A percentile compares a stretch with the other conserved stretches of the same genome.
Conservation (phyloP, 148 eudicot genomes). For the Camellia lanceoleosa region DNA sequence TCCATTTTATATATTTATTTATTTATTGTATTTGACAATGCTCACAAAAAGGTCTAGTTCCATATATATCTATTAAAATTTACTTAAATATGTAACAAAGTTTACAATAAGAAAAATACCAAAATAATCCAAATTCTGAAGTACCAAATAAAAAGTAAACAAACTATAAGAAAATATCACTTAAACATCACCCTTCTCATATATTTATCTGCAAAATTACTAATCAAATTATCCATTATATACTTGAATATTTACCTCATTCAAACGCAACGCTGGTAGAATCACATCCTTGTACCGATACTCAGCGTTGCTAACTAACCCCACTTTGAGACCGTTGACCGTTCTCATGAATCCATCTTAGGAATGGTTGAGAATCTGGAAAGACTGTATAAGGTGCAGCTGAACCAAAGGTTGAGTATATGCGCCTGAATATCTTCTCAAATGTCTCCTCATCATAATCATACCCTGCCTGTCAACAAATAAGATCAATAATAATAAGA, state of each 20-base stretch:
- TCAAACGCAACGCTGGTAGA: constrained; percentile 84
- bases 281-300: constrained; percentile 87
- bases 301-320: constrained; percentile 95
- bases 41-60: too few species aligned
- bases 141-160: too few species aligned
- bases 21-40: too few species aligned
- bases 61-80: too few species aligned
- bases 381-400: constrained; percentile 81
- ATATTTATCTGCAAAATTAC: too few species aligned
- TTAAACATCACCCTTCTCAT: too few species aligned
- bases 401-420: constrained; percentile 89
- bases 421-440: constrained; percentile 85
- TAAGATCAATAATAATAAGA: neutral
- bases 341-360: constrained; percentile 67
- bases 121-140: too few species aligned
- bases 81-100: too few species aligned
- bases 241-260: constrained; percentile 44
- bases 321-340: constrained; percentile 72
- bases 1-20: too few species aligned
- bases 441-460: constrained; percentile 92
- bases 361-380: constrained; percentile 83
- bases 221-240: neutral
- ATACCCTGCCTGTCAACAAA: constrained; percentile 80
- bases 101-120: too few species aligned
- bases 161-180: neutral